Conservation (phyloP, 2,329 filamentous ascomycete genomes). For the Hypoxylon sp. region DNA sequence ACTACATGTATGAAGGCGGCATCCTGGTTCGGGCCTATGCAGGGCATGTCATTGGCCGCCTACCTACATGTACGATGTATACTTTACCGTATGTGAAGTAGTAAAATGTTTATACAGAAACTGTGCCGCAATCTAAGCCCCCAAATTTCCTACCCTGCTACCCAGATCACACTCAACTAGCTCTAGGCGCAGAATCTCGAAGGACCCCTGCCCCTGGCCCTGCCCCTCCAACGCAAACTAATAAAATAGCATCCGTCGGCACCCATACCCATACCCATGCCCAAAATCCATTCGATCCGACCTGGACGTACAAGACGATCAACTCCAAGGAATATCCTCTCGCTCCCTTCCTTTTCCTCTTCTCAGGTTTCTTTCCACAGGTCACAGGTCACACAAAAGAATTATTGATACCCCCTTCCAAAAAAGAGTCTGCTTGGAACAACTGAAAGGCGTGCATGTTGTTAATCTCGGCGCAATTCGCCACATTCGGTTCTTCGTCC, state of each 20-base stretch:
- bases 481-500: constrained; percentile 16
- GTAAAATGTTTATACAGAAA: constrained; percentile 35
- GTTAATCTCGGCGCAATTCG: constrained; percentile 30
- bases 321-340: constrained; percentile 19
- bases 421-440: constrained; percentile 25
- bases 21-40: constrained; percentile 15
- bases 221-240: constrained; percentile 19
- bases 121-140: constrained; percentile 43
- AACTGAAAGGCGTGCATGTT: constrained; percentile 31
- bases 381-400: constrained; percentile 23
- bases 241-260: constrained; percentile 25
- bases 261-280: too few species aligned
- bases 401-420: constrained; percentile 30
- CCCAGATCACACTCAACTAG: constrained; percentile 28
- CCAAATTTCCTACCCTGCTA: constrained; percentile 35
- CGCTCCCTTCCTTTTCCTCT: constrained; percentile 13
- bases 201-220: constrained; percentile 20
- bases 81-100: constrained; percentile 18
- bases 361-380: constrained; percentile 4
- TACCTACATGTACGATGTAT: background rate
- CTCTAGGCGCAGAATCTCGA: constrained; percentile 3
- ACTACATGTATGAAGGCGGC: constrained; percentile 6
- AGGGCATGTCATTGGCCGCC: constrained; percentile 23
- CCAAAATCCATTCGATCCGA: constrained; percentile 19
- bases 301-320: constrained; percentile 13